Conservation (phyloP, 352 stramenopile species). For the Phytophthora lateralis region DNA sequence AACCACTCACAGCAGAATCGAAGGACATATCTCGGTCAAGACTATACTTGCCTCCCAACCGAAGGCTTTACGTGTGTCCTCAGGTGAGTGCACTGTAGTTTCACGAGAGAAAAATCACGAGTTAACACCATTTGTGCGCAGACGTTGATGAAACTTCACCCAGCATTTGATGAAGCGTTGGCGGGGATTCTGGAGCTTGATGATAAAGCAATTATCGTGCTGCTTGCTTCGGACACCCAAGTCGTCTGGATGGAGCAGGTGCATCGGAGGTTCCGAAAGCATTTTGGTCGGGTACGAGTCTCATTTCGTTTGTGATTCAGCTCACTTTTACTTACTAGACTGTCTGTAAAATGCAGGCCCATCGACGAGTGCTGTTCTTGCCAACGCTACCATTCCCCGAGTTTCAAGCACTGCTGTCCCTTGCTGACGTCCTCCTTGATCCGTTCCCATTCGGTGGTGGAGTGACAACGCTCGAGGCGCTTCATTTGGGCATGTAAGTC, state of each 20-base stretch:
- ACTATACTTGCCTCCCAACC: conserved; percentile 46
- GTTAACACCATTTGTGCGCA: conserved; percentile 17
- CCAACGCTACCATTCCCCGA: conserved; percentile 57
- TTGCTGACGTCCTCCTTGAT: conserved; percentile 78
- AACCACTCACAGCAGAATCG: conserved; percentile 9
- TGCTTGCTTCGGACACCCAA: conserved; percentile 55
- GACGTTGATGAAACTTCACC: conserved; percentile 76
- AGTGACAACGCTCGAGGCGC: conserved; percentile 82
- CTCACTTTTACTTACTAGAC: not conserved
- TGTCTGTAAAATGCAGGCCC: conserved; percentile 16
- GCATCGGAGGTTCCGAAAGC: conserved; percentile 40
- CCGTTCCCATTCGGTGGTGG: conserved; percentile 86
- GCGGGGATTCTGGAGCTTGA: conserved; percentile 45
- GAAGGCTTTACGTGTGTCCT: conserved; percentile 61
- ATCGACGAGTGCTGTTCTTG: conserved; percentile 61
- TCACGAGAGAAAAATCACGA: not conserved
- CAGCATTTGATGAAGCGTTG: conserved; percentile 55
- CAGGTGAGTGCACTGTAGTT: conserved; percentile 32
- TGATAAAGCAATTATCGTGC: conserved; percentile 41
- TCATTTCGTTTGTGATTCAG: not conserved
- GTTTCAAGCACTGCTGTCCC: conserved; percentile 59
- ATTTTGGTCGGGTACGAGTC: conserved; percentile 38
- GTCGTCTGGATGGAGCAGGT: conserved; percentile 61
- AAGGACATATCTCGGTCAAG: conserved; percentile 37
- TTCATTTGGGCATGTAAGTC: conserved; percentile 77